Base-by-base conservation (phyloP, 306 rosid genomes). In the Psophocarpus tetragonolobus region DNA sequence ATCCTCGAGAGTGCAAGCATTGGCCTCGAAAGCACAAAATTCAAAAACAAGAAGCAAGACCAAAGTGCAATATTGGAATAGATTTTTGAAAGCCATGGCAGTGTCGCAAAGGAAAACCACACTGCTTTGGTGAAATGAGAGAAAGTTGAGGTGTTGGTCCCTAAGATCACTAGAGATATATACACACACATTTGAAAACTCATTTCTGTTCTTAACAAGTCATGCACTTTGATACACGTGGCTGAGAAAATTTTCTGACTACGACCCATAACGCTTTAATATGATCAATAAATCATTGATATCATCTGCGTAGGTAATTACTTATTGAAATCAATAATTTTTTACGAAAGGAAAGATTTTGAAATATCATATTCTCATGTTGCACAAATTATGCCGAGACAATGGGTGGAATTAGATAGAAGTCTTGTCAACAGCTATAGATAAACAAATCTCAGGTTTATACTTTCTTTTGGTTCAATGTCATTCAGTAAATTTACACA, bases 1-100 rank as follows among this genome's bases (percentile, higher is more conserved):
- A 80, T 80, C 80, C 27, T 75, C 76, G 0, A 80, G 80, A 29
- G 62, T 56, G 32, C 84, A 72, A 70, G 76, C 63, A 44, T 60
- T 84, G 78, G 68, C 61, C 30, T 75, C 48, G 0, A 44, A 63
- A 80, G 54, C 48, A 74, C 41, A 80, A 0, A 75, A 53, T 45
- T 60, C 82, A 13, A 84, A 30, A 8, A 76, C 30, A 8, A 84
- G 54, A 33, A 75, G 12, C 82, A 84, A 65, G 71, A 23, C 73
- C 53, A 80, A 67, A 67, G 53, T 71, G 61, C 29, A 41, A 4
- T 54, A 35, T 4, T 48, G 70, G 47, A 75, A 30, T 10, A 42
- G 42, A 8, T n/a, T 80, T 38, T 39, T 80, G 67, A 23, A 35
- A 64, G 72, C 71, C 84, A 80, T 74, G 77, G 33, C 39, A 29